Evolutionary conservation across 2,329 filamentous ascomycete genomes (phyloP).

Genomic region (Paraphoma sp.): DNA sequence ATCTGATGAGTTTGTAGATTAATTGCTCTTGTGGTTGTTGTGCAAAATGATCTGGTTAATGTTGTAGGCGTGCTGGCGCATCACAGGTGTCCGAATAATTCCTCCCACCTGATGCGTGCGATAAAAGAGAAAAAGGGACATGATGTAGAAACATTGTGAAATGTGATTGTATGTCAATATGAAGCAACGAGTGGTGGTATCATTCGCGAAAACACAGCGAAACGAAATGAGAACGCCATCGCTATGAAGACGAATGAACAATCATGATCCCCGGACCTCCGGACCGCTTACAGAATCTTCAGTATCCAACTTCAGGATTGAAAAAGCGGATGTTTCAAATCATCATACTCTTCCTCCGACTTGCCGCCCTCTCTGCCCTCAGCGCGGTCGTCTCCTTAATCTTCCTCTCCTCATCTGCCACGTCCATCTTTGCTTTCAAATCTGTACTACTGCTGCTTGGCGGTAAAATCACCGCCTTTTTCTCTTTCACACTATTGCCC

Average conservation of each 20-base stretch:
- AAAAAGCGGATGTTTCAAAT: constrained; percentile 22
- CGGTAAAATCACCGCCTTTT: constrained; percentile 10
- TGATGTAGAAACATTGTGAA: background rate
- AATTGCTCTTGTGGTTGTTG: too few relatives aligned
- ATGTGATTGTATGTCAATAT: background rate
- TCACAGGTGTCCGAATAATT: too few relatives aligned
- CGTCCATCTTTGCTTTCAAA: constrained; percentile 15
- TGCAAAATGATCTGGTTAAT: too few relatives aligned
- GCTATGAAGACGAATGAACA: constrained; percentile 6
- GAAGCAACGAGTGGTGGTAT: background rate
- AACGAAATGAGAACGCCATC: constrained; percentile 19
- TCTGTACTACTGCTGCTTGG: constrained; percentile 17
- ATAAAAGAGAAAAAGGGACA: too few relatives aligned
- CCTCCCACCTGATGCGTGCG: too few relatives aligned
- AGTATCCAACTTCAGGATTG: background rate
- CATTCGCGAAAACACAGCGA: background rate
- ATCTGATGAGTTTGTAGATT: too few relatives aligned
- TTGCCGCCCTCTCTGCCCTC: constrained; percentile 46
- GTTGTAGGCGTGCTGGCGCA: too few relatives aligned
- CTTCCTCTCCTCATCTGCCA: constrained; percentile 7
- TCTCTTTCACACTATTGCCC: constrained; percentile 26
- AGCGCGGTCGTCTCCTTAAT: constrained; percentile 27
- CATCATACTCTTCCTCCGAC: constrained; percentile 53
- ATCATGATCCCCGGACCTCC: background rate
- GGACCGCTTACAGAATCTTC: background rate